Evolutionary conservation across 1,139 yeast genomes (phyloP), one percentile per base, ranked within the genome.

Genomic region (Hanseniaspora gamundiae): DNA sequence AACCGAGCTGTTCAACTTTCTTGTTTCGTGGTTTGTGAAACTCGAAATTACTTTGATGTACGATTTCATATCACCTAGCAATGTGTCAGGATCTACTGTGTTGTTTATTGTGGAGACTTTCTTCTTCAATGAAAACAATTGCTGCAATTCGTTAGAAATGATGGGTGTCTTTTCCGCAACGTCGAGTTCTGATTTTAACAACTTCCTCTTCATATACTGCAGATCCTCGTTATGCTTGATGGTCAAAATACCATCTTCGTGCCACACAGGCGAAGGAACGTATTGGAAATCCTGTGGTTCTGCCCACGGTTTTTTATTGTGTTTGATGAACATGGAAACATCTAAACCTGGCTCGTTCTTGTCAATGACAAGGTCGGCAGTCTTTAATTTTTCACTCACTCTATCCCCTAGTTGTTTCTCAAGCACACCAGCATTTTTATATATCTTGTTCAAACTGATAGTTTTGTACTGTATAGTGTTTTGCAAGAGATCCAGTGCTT

Each of bases 201-300:
- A 68, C 45, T 70, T 66, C 48, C 73, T 72, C 56, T 82, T 79
- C 57, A 91, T 68, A 42, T 72, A 76, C 16, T 78, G 71, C 51
- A 86, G 68, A 53, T 86, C 91, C 1, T 73, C 73, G 36, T 75
- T 79, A 29, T 68, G 65, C 17, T 73, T 71, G 2, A 76, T 72
- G 14, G 79, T 68, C 66, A 91, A 76, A 40, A 75, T 69, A 51
- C 87, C 95, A 61, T 91, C 96, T 57, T 91, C 98, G 62, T 88
- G 97, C 98, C 98, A 93, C 42, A 93, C 82, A 29, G 88, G 79
- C 35, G 94, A 80, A 1, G 97, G 96, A 51, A 85, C 74, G 56
- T 81, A 93, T 52, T 76, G 73, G 58, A 81, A 85, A 62, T 91
- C 97, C 5, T 67, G 67, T 0, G 97, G 98, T 55, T 87, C 97